Percentiles rank a stretch among this genome's conserved stretches.
phyloP scores from a whole-genome alignment of 768 basidiomycete species.

The Tricholomella constricta region DNA sequence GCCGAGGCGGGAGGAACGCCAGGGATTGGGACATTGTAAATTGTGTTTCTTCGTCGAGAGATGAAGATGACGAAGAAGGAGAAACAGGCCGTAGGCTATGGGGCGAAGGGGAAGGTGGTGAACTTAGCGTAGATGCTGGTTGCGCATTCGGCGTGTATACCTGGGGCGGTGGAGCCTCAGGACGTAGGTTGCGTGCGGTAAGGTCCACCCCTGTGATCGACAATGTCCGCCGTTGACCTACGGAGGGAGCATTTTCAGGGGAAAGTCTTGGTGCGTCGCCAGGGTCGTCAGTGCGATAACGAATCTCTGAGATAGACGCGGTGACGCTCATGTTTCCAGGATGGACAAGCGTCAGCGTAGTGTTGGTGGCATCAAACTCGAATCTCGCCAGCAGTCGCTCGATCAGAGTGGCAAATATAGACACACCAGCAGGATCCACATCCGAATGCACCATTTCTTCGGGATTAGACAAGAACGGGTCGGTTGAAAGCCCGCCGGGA shows the following conservation, averaged over 20 bases:
- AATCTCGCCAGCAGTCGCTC: slow-evolving; percentile 79
- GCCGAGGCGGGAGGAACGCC: slow-evolving; percentile 54
- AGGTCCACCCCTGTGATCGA: slow-evolving; percentile 59
- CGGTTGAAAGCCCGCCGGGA: slow-evolving; percentile 67
- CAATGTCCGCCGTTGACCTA: slow-evolving; percentile 48
- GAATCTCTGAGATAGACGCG: slow-evolving; percentile 55
- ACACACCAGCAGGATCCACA: slow-evolving; percentile 71
- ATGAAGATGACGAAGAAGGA: slow-evolving; percentile 56
- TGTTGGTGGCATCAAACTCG: slow-evolving; percentile 72
- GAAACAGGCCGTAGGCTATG: slow-evolving; percentile 36
- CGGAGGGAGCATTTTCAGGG: slow-evolving; percentile 7
- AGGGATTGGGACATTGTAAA: slow-evolving; percentile 78
- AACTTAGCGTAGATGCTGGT: slow-evolving; percentile 20
- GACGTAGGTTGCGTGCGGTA: slow-evolving; percentile 46
- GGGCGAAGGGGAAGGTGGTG: background rate
- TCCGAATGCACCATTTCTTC: slow-evolving; percentile 47
- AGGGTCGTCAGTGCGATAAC: slow-evolving; percentile 51
- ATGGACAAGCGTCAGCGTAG: slow-evolving; percentile 68
- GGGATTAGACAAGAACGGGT: slow-evolving; percentile 42
- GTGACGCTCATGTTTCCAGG: slow-evolving; percentile 64
- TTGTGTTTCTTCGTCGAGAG: slow-evolving; percentile 65
- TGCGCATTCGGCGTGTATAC: slow-evolving; percentile 21
- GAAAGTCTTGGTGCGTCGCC: background rate
- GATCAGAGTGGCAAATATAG: slow-evolving; percentile 78
- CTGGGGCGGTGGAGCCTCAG: slow-evolving; percentile 15